These are phyloP conservation scores for Arthrocladium fulminans DNA, from an alignment of 2,329 filamentous ascomycete species.

Conservation along the genomic window DNA sequence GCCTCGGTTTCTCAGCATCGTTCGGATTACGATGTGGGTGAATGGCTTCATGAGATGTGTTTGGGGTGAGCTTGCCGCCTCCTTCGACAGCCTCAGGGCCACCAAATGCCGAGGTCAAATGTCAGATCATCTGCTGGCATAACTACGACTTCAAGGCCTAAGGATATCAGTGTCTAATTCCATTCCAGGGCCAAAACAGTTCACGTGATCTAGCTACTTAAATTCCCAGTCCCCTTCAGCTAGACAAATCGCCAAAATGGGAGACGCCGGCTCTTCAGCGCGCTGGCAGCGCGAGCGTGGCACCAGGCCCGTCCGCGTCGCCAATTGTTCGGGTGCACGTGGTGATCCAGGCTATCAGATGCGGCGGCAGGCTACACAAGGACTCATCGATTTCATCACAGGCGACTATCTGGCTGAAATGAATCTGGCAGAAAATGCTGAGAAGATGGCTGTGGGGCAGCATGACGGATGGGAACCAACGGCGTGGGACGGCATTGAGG, in stretches of 20 bases:
- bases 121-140: too few relatives aligned
- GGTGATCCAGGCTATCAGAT: conserved; percentile 31
- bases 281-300: conserved; percentile 7
- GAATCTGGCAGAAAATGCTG: conserved; percentile 40
- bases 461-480: conserved; percentile 40
- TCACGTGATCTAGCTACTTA: too few relatives aligned
- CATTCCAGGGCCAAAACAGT: too few relatives aligned
- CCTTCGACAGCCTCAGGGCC: too few relatives aligned
- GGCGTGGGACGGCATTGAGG: conserved; percentile 41
- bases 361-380: conserved; percentile 29
- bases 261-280: conserved; percentile 11
- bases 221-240: background rate
- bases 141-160: too few relatives aligned
- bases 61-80: too few relatives aligned
- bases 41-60: too few relatives aligned
- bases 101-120: too few relatives aligned
- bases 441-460: conserved; percentile 32
- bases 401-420: conserved; percentile 45
- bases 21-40: too few relatives aligned
- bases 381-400: conserved; percentile 44
- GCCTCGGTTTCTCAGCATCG: background rate
- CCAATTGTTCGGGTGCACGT: conserved; percentile 29
- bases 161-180: too few relatives aligned
- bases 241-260: conserved; percentile 10
- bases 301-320: conserved; percentile 26